phyloP scores from a whole-genome alignment of 805 yeast genomes.

The Scheffersomyces lignosus region DNA sequence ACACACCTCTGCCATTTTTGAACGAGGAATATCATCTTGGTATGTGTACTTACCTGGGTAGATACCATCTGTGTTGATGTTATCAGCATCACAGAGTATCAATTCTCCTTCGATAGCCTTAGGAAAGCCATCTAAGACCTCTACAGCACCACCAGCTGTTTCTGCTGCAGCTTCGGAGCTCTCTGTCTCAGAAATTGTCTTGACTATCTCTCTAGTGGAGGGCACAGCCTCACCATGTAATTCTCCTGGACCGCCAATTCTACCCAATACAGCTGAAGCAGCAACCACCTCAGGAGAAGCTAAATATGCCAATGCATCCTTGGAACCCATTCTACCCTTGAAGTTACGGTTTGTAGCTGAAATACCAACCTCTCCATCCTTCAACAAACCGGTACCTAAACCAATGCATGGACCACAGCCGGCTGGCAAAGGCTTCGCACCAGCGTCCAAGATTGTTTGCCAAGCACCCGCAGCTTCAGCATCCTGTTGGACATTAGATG shows the following conservation, averaged over 20 bases:
- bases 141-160: constrained; percentile 47
- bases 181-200: constrained; percentile 30
- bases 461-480: constrained; percentile 93
- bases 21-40: constrained; percentile 94
- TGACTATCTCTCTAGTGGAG: constrained; percentile 52
- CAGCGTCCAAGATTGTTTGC: constrained; percentile 86
- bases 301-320: constrained; percentile 91
- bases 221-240: constrained; percentile 53
- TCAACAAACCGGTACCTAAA: constrained; percentile 86
- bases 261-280: constrained; percentile 94
- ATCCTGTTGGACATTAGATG: constrained; percentile 87
- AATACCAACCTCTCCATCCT: constrained; percentile 97
- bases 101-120: constrained; percentile 85
- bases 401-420: constrained; percentile 99
- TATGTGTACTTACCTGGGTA: constrained; percentile 99
- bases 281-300: constrained; percentile 99
- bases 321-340: constrained; percentile 99
- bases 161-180: constrained; percentile 31
- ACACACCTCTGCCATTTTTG: constrained; percentile 97
- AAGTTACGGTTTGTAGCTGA: constrained; percentile 98
- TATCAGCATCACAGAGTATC: constrained; percentile 94
- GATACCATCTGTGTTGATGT: constrained; percentile 96
- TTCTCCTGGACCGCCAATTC: constrained; percentile 90
- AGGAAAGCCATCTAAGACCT: constrained; percentile 89
- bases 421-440: constrained; percentile 93